These are phyloP conservation scores for Boletus reticulatus DNA, from an alignment of 768 basidiomycete genomes.

Conservation along the genomic window DNA sequence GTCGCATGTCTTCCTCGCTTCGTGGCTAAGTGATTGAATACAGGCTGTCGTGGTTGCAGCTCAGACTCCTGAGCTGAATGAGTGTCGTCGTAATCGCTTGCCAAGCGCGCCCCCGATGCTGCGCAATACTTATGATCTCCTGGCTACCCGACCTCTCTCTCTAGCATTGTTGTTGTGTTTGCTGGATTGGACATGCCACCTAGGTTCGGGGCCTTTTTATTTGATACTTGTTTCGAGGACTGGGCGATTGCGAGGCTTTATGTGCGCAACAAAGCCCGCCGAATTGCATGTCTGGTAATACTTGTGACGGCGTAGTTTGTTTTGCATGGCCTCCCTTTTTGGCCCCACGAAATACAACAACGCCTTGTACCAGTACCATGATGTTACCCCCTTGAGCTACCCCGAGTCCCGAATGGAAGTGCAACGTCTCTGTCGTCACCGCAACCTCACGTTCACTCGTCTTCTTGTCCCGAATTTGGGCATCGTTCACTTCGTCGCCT, in stretches of 20 bases:
- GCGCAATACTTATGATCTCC: not conserved
- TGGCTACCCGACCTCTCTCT: not conserved
- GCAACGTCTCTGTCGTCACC: conserved; percentile 18
- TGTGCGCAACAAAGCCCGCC: not conserved
- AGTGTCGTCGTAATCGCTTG: not conserved
- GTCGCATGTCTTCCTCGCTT: not conserved
- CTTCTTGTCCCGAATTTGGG: conserved; percentile 25
- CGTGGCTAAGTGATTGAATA: conserved; percentile 11
- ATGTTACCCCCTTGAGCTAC: not conserved
- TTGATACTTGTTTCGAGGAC: not conserved
- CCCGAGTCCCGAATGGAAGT: not conserved
- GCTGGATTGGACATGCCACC: not conserved
- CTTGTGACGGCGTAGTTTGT: not conserved
- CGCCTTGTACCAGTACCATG: not conserved
- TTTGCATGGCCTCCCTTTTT: not conserved
- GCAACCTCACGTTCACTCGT: conserved; percentile 13
- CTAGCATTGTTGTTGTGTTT: not conserved
- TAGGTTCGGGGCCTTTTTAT: not conserved
- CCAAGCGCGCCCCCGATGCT: not conserved
- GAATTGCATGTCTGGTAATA: not conserved
- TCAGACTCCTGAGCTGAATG: conserved; percentile 65
- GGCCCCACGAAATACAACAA: conserved; percentile 19
- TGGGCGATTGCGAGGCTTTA: not conserved
- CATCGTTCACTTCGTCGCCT: conserved; percentile 10
- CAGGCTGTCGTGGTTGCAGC: conserved; percentile 89